Percentiles rank a stretch among this genome's conserved stretches.
Evolutionary conservation across 805 yeast species (phyloP).

Genomic region (Lachancea cidri): DNA sequence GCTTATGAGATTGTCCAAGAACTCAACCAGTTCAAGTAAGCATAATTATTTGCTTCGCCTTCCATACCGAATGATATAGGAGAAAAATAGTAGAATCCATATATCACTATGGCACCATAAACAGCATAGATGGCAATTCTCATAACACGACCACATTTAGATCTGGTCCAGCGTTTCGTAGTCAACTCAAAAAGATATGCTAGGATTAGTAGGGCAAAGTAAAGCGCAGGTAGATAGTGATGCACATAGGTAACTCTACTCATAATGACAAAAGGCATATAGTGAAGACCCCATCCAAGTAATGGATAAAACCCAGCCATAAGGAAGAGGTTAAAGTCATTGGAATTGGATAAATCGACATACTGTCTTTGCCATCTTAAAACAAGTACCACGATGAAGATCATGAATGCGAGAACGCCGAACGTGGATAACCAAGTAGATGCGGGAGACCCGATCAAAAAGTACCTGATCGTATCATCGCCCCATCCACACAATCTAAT

Average conservation of each 20-base stretch:
- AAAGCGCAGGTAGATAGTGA: constrained; percentile 79
- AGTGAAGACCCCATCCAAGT: constrained; percentile 79
- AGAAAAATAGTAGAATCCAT: constrained; percentile 54
- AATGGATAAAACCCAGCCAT: constrained; percentile 76
- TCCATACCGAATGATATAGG: constrained; percentile 66
- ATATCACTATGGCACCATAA: constrained; percentile 41
- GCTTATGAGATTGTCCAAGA: constrained; percentile 40
- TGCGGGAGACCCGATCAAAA: constrained; percentile 70
- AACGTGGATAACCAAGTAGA: constrained; percentile 71
- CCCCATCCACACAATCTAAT: constrained; percentile 77
- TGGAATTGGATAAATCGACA: constrained; percentile 48
- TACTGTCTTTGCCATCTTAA: constrained; percentile 83
- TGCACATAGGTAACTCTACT: constrained; percentile 83
- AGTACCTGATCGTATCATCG: constrained; percentile 57
- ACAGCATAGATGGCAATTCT: constrained; percentile 35
- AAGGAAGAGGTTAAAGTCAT: constrained; percentile 46
- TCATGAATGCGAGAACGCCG: constrained; percentile 53
- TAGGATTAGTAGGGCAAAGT: constrained; percentile 61
- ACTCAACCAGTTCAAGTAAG: constrained; percentile 44
- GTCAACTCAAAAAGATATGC: constrained; percentile 49
- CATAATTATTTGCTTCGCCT: constrained; percentile 39
- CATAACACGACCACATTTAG: constrained; percentile 22
- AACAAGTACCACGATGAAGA: constrained; percentile 40
- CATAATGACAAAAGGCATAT: constrained; percentile 71
- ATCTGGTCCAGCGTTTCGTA: constrained; percentile 29